Evolutionary conservation across 257 asterid genomes (phyloP).

Genomic region (Apocynum venetum): DNA sequence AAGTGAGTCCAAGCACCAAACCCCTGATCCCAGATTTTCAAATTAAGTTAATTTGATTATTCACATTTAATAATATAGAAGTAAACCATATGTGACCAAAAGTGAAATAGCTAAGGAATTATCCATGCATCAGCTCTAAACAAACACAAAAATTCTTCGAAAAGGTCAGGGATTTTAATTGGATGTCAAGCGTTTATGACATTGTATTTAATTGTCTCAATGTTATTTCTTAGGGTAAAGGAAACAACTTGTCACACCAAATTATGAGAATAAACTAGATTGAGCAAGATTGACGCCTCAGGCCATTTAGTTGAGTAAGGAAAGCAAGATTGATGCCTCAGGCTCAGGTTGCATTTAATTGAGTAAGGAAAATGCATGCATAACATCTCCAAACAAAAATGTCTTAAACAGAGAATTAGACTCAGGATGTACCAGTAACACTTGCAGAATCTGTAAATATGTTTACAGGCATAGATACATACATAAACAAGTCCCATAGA

Average conservation of each 20-base stretch:
- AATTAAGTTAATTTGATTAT: slow-evolving; percentile 1
- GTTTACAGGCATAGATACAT: neutral
- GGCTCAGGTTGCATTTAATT: neutral
- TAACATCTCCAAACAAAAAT: neutral
- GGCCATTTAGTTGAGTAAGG: too few relatives aligned
- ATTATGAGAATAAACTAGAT: neutral
- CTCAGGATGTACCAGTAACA: neutral
- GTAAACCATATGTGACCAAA: neutral
- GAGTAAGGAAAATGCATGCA: neutral
- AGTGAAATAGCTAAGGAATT: neutral
- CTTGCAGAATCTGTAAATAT: neutral
- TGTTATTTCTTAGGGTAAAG: neutral
- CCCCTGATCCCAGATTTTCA: slow-evolving; percentile 47
- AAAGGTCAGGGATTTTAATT: neutral
- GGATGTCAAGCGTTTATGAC: neutral
- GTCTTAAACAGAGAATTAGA: neutral
- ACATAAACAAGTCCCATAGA: neutral
- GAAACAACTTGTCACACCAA: neutral
- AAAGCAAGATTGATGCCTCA: neutral
- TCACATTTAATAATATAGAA: neutral
- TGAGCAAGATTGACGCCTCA: neutral
- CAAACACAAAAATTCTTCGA: neutral
- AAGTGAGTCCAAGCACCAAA: slow-evolving; percentile 65
- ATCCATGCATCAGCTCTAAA: neutral
- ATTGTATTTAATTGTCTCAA: neutral